Conservation (phyloP, 345 rosid genomes). For the Salix purpurea region DNA sequence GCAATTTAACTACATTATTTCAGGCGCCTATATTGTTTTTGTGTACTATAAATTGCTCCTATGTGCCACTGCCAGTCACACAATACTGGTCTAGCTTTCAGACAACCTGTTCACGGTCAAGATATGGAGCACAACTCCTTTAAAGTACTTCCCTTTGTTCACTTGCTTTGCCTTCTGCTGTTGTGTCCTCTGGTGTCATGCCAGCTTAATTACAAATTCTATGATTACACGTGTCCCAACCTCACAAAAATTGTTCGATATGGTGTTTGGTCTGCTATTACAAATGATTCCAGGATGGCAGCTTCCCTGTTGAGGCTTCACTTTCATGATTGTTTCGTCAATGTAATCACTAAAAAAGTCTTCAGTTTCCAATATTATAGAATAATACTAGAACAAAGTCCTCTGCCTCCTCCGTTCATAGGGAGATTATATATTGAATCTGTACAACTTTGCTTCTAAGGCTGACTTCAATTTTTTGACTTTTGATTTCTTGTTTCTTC, state of each 20-base stretch:
- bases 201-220: constrained; percentile 57
- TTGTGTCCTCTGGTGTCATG: constrained; percentile 30
- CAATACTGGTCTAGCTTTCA: not conserved
- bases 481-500: not conserved
- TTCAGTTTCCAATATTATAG: no score
- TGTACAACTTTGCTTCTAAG: not conserved
- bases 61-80: constrained; percentile 2
- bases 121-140: constrained; percentile 27
- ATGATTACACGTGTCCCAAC: constrained; percentile 44
- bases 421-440: no score
- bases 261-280: constrained; percentile 48
- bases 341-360: constrained; percentile 28
- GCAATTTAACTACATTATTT: not conserved
- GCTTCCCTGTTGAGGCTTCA: constrained; percentile 67
- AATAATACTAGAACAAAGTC: no score
- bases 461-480: not conserved
- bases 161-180: constrained; percentile 26
- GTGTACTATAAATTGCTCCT: constrained; percentile 33
- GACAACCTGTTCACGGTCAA: not conserved
- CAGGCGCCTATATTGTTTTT: not conserved
- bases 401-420: no score
- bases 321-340: constrained; percentile 65
- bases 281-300: constrained; percentile 61
- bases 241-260: constrained; percentile 39
- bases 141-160: constrained; percentile 16